Evolutionary conservation across 805 yeast genomes (phyloP), one percentile per base, ranked within the genome.

Genomic region (Candida ipomoeae): DNA sequence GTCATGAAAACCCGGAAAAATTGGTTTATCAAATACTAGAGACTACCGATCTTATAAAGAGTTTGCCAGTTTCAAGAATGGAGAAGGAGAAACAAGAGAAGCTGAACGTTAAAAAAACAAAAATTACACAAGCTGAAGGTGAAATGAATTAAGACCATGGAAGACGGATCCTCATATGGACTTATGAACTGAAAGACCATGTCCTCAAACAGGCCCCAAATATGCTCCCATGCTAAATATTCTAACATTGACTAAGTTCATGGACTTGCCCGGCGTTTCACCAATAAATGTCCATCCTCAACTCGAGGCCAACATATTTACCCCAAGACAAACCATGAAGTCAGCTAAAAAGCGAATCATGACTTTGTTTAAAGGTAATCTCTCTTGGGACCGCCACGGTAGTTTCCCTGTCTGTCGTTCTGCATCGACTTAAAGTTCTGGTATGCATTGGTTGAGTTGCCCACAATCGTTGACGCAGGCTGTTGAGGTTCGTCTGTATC

Each of bases 381-480:
- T 35, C 46, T 44, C 26, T 39, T 48, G 23, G 52, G 36, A 31
- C n/a, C 31, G 6, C 32, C 29, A 41, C 37, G 31, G 45, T 26
- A 26, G 29, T 26, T 26, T 1, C 46, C 48, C n/a, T 49, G 49
- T 31, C 54, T 43, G 29, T 53, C 52, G 6, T 45, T 40, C 48
- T 56, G 54, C 32, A 56, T 52, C 38, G 64, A 55, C 37, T 57
- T 57, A 52, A 58, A 65, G 17, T 59, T 61, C 44, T 55, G 55
- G 52, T 60, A 55, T 2, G 63, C 73, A 46, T 63, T 63, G 23
- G 56, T 54, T 6, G 76, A 71, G 52, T 71, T 68, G 1, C 78
- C 78, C 8, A 65, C 70, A 26, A 74, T 69, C 6, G 78, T 74
- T 26, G 75, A 70, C 1, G 69, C 60, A 11, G 76, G 77, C 49